phyloP scores from a whole-genome alignment of 495 filamentous ascomycete species.

The Cryomyces antarcticus region DNA sequence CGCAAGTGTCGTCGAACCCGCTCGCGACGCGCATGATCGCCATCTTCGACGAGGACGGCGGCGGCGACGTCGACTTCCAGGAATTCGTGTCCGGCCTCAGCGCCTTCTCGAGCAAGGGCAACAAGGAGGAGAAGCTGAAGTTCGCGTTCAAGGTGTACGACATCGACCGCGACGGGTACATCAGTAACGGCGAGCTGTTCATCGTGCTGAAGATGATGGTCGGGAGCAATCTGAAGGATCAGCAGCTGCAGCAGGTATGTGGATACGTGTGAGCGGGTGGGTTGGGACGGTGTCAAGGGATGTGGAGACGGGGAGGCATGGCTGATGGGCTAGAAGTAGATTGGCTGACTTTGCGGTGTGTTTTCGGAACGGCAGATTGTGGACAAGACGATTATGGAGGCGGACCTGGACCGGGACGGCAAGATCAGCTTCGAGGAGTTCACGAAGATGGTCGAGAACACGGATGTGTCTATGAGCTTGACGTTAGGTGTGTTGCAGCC shows the following conservation, averaged over 20 bases:
- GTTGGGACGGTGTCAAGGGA: neutral
- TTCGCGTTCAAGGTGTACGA: conserved; percentile 99
- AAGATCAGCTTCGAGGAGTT: conserved; percentile 99
- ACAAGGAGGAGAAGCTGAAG: conserved; percentile 94
- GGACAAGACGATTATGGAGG: conserved; percentile 99
- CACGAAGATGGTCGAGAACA: conserved; percentile 94
- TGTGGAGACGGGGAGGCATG: neutral
- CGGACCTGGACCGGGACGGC: conserved; percentile 83
- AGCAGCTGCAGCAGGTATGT: conserved; percentile 75
- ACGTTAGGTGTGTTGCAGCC: conserved; percentile 49
- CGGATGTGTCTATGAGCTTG: conserved; percentile 96
- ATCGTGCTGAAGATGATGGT: conserved; percentile 99
- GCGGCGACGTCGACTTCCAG: conserved; percentile 95
- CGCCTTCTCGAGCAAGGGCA: conserved; percentile 92
- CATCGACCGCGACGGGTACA: conserved; percentile 96
- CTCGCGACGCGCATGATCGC: conserved; percentile 96
- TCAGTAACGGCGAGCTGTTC: conserved; percentile 96
- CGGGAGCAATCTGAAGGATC: conserved; percentile 95
- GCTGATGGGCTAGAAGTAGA: neutral
- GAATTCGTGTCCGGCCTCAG: conserved; percentile 93
- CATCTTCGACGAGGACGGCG: conserved; percentile 98
- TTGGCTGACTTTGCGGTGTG: neutral
- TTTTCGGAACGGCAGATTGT: conserved; percentile 33
- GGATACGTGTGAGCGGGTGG: neutral
- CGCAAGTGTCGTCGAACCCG: conserved; percentile 94